Base-by-base conservation (phyloP, 2,329 filamentous ascomycete species). In the Neonectria faginata region DNA sequence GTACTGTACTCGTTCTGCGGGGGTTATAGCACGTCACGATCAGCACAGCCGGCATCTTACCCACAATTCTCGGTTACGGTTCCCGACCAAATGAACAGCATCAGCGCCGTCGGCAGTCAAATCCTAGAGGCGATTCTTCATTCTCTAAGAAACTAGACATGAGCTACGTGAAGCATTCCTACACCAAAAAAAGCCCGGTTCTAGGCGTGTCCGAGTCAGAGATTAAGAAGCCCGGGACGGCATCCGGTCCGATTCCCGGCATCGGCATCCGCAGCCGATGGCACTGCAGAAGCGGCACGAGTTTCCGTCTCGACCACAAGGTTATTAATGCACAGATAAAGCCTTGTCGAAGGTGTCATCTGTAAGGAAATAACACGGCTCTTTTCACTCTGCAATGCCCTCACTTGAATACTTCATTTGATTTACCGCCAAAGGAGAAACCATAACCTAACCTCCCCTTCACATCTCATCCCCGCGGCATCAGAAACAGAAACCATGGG, bases 401-500 rank as follows among this genome's bases (percentile, higher is more conserved):
- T 33, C 5, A 11, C 10, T 20, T 51, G 16, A 22, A 2, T 12
- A 10, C 16, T 18, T 12, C 14, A 39, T 18, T 12, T 9, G n/a
- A 39, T 16, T 16, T n/a, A 9, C 36, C 7, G 5, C 16, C 36
- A 39, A 39, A 16, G 14, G 14, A 36, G 11, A 39, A 39, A 11
- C 27, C n/a, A 10, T 3, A n/a, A 11, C 16, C 16, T n/a, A n/a
- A n/a, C 5, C 8, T 11, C 41, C 41, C 8, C 29, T 29, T 10
- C 41, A 5, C 20, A 16, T 3, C 44, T 25, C 48, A 25, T 33
- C 31, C 29, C 29, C 31, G 9, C 22, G 1, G n/a, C 18, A 22
- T n/a, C 8, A 20, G n/a, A n/a, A n/a, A n/a, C n/a, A 8, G 8
- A 42, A 42, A 61, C 5, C 7, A 73, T 74, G 71, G 18, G 64